These are phyloP conservation scores for Ambispora gerdemannii DNA, from an alignment of 192 early-diverging fungal species.

Conservation along the genomic window DNA sequence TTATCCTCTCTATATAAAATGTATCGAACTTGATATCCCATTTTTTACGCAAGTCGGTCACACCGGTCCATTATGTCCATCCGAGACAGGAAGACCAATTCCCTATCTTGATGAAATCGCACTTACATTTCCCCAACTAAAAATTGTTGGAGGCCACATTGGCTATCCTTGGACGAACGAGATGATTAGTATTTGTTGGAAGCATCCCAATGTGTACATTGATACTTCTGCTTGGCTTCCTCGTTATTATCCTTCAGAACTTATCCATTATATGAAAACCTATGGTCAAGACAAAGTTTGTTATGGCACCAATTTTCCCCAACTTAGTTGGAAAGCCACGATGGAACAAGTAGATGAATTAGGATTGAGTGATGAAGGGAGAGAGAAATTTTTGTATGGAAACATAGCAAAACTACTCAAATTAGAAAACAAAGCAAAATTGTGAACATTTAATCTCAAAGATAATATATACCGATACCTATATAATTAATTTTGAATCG, in stretches of 20 bases:
- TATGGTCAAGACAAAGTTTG: conserved; percentile 20
- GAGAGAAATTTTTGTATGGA: conserved; percentile 10
- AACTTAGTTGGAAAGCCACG: conserved; percentile 17
- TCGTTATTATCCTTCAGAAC: conserved; percentile 10
- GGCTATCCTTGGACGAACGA: conserved; percentile 19
- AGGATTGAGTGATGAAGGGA: conserved; percentile 1
- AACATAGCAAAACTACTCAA: conserved; percentile 17
- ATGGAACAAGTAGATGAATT: conserved; percentile 15
- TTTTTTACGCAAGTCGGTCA: conserved; percentile 10
- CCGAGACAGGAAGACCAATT: conserved; percentile 15
- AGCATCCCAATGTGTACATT: conserved; percentile 12
- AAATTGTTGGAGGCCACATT: conserved; percentile 15
- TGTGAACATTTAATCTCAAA: conserved; percentile 6
- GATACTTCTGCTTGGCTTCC: conserved; percentile 18
- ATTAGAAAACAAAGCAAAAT: conserved; percentile 18
- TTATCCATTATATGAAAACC: conserved; percentile 13
- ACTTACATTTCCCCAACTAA: conserved; percentile 5
- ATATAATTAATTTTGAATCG: too few species aligned
- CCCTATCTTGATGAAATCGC: conserved; percentile 21
- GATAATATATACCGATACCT: too few species aligned
- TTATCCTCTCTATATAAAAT: conserved; percentile 16
- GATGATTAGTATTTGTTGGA: conserved; percentile 11
- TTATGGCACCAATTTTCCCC: conserved; percentile 19
- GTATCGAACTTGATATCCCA: conserved; percentile 18
- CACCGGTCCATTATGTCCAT: conserved; percentile 20